Conservation (phyloP, 129 eudicot species). For the Saussurea involucrata region DNA sequence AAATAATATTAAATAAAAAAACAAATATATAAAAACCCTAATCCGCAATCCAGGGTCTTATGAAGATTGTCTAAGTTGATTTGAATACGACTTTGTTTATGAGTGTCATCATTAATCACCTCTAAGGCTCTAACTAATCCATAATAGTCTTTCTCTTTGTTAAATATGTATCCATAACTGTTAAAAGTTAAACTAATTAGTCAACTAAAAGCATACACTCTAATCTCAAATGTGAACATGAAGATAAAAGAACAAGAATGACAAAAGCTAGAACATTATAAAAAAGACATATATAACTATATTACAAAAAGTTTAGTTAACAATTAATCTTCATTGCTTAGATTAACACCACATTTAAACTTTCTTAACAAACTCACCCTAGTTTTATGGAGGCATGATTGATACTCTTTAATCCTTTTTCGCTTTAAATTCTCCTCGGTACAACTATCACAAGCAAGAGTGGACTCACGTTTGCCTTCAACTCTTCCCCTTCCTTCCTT, state of each 20-base stretch:
- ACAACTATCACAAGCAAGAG: slow-evolving; percentile 11
- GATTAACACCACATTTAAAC: slow-evolving; percentile 47
- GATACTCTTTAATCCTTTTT: slow-evolving; percentile 11
- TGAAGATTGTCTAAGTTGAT: too few relatives aligned
- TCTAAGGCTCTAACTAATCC: neutral
- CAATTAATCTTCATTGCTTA: slow-evolving; percentile 33
- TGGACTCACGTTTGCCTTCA: slow-evolving; percentile 28
- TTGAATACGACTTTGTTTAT: too few relatives aligned
- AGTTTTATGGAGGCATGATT: slow-evolving; percentile 34
- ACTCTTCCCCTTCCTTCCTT: slow-evolving; percentile 28
- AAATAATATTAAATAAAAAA: too few relatives aligned
- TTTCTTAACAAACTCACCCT: slow-evolving; percentile 59
- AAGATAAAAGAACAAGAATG: neutral
- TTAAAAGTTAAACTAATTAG: neutral
- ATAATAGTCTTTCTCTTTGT: neutral
- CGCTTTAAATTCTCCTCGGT: slow-evolving; percentile 33
- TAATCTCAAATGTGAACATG: neutral
- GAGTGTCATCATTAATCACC: neutral
- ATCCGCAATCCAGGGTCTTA: too few relatives aligned
- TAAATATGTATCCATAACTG: neutral
- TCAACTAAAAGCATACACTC: neutral
- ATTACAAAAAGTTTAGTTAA: neutral
- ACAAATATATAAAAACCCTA: too few relatives aligned
- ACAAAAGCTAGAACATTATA: neutral
- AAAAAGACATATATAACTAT: neutral